phyloP scores from a whole-genome alignment of 2,329 filamentous ascomycete species.

The Fusarium virguliforme region DNA sequence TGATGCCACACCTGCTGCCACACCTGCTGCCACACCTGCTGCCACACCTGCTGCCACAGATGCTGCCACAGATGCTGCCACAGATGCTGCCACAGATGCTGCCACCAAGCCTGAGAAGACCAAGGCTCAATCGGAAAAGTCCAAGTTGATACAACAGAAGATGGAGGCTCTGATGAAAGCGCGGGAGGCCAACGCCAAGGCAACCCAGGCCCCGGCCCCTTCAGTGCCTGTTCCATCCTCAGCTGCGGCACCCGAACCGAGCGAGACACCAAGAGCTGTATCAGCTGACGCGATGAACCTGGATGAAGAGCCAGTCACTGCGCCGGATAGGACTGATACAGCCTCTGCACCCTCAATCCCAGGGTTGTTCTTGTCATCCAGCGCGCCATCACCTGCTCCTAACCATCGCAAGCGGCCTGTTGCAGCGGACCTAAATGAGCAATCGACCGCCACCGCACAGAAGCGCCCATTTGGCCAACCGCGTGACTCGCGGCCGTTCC shows the following conservation, averaged over 20 bases:
- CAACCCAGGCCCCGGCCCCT: conserved; percentile 5
- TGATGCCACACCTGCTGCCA: conserved; percentile 58
- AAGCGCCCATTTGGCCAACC: conserved; percentile 77
- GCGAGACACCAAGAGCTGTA: conserved; percentile 18
- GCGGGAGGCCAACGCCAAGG: conserved; percentile 61
- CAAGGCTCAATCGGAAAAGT: conserved; percentile 74
- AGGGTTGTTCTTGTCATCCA: conserved; percentile 57
- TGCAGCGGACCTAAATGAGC: conserved; percentile 80
- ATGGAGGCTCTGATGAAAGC: conserved; percentile 81
- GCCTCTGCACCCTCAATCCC: conserved; percentile 53
- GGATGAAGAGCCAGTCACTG: conserved; percentile 20
- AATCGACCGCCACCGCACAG: conserved; percentile 57
- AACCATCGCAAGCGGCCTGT: conserved; percentile 63
- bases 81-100: conserved; percentile 57
- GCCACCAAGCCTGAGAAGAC: conserved; percentile 30
- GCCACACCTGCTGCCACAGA: conserved; percentile 57
- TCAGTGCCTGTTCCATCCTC: conserved; percentile 11
- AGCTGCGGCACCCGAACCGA: conserved; percentile 20
- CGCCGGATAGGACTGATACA: conserved; percentile 29
- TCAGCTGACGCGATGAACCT: conserved; percentile 12
- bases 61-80: no score
- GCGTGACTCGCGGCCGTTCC: conserved; percentile 73
- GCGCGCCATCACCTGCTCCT: conserved; percentile 43
- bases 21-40: neutral
- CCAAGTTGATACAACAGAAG: conserved; percentile 80